Base-by-base conservation (phyloP, 345 rosid species). In the Eucalyptus sp. region DNA sequence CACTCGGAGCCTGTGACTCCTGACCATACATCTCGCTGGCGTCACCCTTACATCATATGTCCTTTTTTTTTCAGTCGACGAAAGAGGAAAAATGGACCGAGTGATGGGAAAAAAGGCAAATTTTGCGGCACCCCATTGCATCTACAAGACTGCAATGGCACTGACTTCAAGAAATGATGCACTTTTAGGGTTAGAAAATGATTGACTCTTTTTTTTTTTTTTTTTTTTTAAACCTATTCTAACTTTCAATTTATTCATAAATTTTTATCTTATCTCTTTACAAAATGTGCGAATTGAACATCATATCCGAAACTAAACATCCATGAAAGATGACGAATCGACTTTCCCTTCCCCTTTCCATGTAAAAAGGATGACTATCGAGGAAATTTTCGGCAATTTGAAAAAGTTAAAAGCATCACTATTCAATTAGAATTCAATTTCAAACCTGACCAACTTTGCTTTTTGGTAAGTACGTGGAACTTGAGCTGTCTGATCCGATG, bases 211-310 rank as follows among this genome's bases (percentile, higher is more conserved):
- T 52, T 52, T 17, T 17, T 52, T 18, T 51, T 3, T 17, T 52
- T 52, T 52, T 52, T 17, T 17, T 52, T 18, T 51, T 51, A 1
- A 3, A 17, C 10, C 25, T 20, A 52, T 52, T 52, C 24, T 20
- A 52, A 52, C 24, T 52, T 52, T 18, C 1, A 18, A 52, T 44
- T 41, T 5, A 44, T 44, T 44, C 46, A 44, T 7, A 44, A 2
- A 44, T 18, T 46, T 52, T 52, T 18, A 52, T 52, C 1, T 0
- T 52, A 52, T 7, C 4, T 18, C 5, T 18, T 18, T 3, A 17
- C 1, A 51, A 51, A 7, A 52, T 0, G 1, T 18, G 24, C 58
- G 0, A 52, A 0, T 52, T 18, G 10, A 52, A 52, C 24, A 52
- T 0, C 24, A 18, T 0, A 52, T 52, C 0, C 18, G 1, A 52